These are phyloP conservation scores for Trichoderma asperelloides DNA, from an alignment of 495 filamentous ascomycete genomes.

Conservation along the genomic window DNA sequence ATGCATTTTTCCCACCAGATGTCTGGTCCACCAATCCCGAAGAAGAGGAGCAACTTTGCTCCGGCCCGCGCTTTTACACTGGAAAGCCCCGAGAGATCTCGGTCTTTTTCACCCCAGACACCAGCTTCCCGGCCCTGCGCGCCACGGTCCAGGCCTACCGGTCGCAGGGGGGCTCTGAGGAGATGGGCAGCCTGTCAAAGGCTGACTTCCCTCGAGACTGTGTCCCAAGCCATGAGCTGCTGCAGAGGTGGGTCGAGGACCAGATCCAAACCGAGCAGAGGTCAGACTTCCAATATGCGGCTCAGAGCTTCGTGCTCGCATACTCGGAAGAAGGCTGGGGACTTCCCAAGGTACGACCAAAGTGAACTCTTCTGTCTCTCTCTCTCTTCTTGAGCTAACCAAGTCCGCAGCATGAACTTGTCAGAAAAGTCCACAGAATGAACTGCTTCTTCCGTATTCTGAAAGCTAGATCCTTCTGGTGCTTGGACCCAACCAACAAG, in stretches of 20 bases:
- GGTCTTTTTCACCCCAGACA: conserved; percentile 7
- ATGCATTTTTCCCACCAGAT: background rate
- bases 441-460: conserved; percentile 26
- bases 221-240: background rate
- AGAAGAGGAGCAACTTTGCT: conserved; percentile 3
- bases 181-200: conserved; percentile 6
- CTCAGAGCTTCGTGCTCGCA: background rate
- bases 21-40: conserved; percentile 10
- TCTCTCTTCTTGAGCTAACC: conserved; percentile 17
- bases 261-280: conserved; percentile 5
- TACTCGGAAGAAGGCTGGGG: background rate
- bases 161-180: conserved; percentile 8
- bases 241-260: conserved; percentile 8
- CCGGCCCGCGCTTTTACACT: conserved; percentile 7
- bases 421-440: conserved; percentile 23
- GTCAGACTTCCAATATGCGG: background rate
- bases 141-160: conserved; percentile 9
- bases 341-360: conserved; percentile 8
- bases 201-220: conserved; percentile 2
- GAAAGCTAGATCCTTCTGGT: conserved; percentile 13
- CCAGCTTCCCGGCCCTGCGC: conserved; percentile 2
- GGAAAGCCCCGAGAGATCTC: conserved; percentile 5
- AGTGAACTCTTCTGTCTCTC: background rate
- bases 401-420: conserved; percentile 18
- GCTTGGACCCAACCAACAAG: background rate